phyloP scores from a whole-genome alignment of 2,329 filamentous ascomycete genomes.

The Beauveria scarabaeidicola region DNA sequence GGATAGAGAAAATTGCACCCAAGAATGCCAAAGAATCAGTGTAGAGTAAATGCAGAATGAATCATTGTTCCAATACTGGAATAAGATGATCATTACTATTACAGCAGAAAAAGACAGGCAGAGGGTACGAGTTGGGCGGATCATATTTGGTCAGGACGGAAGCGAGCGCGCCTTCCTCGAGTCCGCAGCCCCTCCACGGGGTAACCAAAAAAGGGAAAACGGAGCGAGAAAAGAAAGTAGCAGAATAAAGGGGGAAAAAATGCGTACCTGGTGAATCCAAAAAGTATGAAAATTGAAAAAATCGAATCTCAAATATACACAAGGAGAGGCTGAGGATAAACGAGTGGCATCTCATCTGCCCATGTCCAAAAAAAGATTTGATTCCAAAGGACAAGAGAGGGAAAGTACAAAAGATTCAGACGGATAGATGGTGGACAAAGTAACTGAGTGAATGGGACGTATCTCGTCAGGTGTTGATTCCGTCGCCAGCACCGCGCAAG shows the following conservation, averaged over 20 bases:
- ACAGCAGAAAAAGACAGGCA: not conserved
- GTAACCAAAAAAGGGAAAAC: not conserved
- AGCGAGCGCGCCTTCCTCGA: slow-evolving; percentile 2
- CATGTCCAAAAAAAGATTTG: slow-evolving; percentile 3
- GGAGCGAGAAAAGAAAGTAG: not conserved
- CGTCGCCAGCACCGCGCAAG: not conserved
- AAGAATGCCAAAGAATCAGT: slow-evolving; percentile 4
- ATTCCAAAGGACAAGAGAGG: not conserved
- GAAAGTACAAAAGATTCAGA: not conserved
- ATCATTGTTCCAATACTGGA: not conserved
- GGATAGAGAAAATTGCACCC: not conserved
- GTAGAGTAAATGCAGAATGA: not conserved
- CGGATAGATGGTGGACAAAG: not conserved
- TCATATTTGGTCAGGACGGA: not conserved
- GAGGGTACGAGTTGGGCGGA: not conserved
- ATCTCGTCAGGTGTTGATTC: not conserved
- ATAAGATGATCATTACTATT: not conserved
- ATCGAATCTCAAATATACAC: slow-evolving; percentile 1
- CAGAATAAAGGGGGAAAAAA: not conserved
- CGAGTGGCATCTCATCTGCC: not conserved
- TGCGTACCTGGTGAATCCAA: slow-evolving; percentile 7
- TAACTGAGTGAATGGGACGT: not conserved
- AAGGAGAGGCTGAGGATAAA: not conserved
- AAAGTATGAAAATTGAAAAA: not conserved
- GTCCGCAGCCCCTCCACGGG: not conserved